These are phyloP conservation scores for Rhizoclosmatium sp. DNA, from an alignment of 192 early-diverging fungal genomes.

Conservation along the genomic window DNA sequence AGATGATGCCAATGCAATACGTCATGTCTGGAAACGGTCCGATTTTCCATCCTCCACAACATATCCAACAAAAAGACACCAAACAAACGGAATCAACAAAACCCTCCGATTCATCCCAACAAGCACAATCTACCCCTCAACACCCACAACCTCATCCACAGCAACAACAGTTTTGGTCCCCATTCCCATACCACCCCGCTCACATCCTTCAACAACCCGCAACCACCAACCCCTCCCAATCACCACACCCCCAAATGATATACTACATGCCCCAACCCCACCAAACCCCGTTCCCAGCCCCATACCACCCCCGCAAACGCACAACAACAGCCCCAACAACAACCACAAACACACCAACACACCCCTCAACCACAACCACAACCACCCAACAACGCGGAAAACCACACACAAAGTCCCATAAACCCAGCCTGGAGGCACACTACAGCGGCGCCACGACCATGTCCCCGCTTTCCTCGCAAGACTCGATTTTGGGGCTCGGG, in stretches of 20 bases:
- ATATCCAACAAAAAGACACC: neutral
- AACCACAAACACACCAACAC: neutral
- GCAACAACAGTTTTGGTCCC: neutral
- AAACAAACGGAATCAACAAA: neutral
- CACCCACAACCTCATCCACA: neutral
- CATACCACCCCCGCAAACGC: neutral
- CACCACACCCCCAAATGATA: neutral
- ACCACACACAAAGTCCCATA: neutral
- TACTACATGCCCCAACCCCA: neutral
- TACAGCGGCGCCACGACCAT: too few species aligned
- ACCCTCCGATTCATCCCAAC: neutral
- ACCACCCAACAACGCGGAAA: neutral
- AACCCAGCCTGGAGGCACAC: neutral
- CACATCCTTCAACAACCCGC: neutral
- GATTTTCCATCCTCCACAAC: neutral
- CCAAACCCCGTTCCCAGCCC: neutral
- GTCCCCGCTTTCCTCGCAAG: neutral
- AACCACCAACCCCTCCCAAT: neutral
- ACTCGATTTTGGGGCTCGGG: slow-evolving; percentile 8
- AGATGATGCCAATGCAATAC: slow-evolving; percentile 1
- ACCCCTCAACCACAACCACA: neutral
- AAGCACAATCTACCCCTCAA: neutral
- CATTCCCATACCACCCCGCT: neutral
- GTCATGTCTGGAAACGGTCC: neutral
- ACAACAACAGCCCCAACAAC: neutral